Conservation (phyloP, 139 green algal species). For the Auxenochlorella pyrenoidosa region DNA sequence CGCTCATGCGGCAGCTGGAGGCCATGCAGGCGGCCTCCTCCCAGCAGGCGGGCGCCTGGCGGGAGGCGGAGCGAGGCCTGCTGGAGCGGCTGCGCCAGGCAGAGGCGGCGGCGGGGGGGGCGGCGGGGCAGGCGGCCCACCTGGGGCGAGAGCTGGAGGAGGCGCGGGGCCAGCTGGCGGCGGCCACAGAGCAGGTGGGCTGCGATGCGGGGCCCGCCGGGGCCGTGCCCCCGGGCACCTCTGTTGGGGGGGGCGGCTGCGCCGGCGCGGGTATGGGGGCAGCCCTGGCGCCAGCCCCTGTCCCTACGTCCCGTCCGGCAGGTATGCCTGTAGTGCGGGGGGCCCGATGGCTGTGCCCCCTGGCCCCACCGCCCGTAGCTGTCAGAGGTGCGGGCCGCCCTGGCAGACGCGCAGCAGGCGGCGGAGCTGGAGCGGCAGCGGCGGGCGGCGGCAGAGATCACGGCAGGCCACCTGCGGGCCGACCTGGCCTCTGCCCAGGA, state of each 20-base stretch:
- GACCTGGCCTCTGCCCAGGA: constrained; percentile 44
- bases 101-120: constrained; percentile 62
- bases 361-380: background rate
- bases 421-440: constrained; percentile 22
- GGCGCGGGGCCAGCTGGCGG: constrained; percentile 45
- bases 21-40: constrained; percentile 74
- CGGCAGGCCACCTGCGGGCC: constrained; percentile 28
- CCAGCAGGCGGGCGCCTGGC: constrained; percentile 69
- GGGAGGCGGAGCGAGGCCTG: constrained; percentile 75
- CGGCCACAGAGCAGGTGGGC: background rate
- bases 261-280: too few relatives aligned
- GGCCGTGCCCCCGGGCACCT: too few relatives aligned
- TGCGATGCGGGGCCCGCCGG: too few relatives aligned
- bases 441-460: constrained; percentile 17
- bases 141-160: constrained; percentile 47
- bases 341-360: background rate
- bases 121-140: constrained; percentile 34
- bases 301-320: too few relatives aligned
- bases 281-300: background rate
- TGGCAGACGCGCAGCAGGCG: constrained; percentile 31
- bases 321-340: too few relatives aligned
- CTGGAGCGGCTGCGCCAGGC: constrained; percentile 56
- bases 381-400: constrained; percentile 26
- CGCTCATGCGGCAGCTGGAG: constrained; percentile 94
- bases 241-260: too few relatives aligned